Evolutionary conservation across 495 filamentous ascomycete genomes (phyloP), one percentile per base, ranked within the genome.

Genomic region (Durotheca rogersii): DNA sequence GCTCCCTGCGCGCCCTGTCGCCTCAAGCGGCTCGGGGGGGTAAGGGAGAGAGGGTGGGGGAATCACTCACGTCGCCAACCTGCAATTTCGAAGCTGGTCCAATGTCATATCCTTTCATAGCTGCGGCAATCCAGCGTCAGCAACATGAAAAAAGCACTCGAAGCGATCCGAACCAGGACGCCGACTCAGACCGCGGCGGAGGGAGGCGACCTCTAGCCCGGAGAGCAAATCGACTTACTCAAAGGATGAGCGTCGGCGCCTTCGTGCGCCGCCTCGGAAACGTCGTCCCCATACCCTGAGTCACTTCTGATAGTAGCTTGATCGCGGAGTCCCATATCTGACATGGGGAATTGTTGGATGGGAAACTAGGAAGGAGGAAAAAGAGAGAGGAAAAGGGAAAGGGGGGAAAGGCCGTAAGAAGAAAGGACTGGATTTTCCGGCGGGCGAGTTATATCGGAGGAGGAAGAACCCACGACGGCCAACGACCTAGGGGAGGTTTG

Each of bases 281-380:
- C 48, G 47, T 66, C 62, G 51, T 66, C 62, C 60, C 62, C 62
- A 58, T 63, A 60, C 44, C 62, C 62, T 47, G 62, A 66, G 41
- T 66, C 62, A 66, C 62, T 66, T 63, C 60, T 60, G 31, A 66
- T 61, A 35, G 62, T 63, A 51, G 62, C 57, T 66, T 61, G 56
- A 60, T 66, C 62, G 52, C 62, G 62, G 40, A 48, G 52, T 63
- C 62, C 62, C 62, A 66, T 66, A 45, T 66, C 62, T 54, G 59
- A 65, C 56, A 53, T n/a, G n/a, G n/a, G n/a, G n/a, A n/a, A n/a
- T n/a, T n/a, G n/a, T n/a, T n/a, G n/a, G n/a, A n/a, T n/a, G n/a
- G n/a, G n/a, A n/a, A n/a, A n/a, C n/a, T n/a, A 58, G 62, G 57
- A 35, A 58, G 58, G 59, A 48, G 47, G 45, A 36, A 45, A 36